Evolutionary conservation across 2,329 filamentous ascomycete genomes (phyloP), one percentile per base, ranked within the genome.

Genomic region (Arthrobotrys megalospora): DNA sequence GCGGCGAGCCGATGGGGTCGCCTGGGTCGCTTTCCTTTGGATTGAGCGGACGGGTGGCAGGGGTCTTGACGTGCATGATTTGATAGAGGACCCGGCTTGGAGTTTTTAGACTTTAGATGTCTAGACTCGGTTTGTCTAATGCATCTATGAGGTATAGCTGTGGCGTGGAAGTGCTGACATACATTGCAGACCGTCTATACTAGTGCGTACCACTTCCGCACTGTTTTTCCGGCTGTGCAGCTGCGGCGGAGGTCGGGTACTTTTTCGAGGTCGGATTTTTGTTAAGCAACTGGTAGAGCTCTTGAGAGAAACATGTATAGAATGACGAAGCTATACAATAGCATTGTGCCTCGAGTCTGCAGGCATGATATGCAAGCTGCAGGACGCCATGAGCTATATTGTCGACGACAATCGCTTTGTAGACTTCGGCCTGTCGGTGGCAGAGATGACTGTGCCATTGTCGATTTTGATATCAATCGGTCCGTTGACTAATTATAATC

Each of bases 1-100:
- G 55, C 55, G 55, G 55, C 55, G 36, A 60, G 55, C 55, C 36
- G 55, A 60, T 60, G 55, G 19, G 34, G 36, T 60, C 53, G 53
- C 8, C 53, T 43, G 36, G 36, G 36, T 60, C 55, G 55, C 55
- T 60, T 41, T 60, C 16, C 32, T 38, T 24, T 14, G 52, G 32
- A 28, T 28, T 21, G n/a, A 60, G 1, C 36, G 55, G 19, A n/a
- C 16, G 16, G 36, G 19, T n/a, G 36, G 36, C 55, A 60, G 36
- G 36, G 55, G 55, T 41, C 34, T 43, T 60, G 16, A 43, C 55
- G 10, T 58, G 36, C 34, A 24, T 43, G 19, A 6, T n/a, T 11
- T 12, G 32, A 38, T 38, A n/a, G 32, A 14, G 34, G 55, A 43
- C 36, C 55, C 6, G 36, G 36, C 24, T 60, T 28, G 34, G 16